A percentile compares a stretch with the other conserved stretches of the same genome.
These are phyloP conservation scores for Suillus placidus DNA, from an alignment of 768 basidiomycete species.

Conservation along the genomic window DNA sequence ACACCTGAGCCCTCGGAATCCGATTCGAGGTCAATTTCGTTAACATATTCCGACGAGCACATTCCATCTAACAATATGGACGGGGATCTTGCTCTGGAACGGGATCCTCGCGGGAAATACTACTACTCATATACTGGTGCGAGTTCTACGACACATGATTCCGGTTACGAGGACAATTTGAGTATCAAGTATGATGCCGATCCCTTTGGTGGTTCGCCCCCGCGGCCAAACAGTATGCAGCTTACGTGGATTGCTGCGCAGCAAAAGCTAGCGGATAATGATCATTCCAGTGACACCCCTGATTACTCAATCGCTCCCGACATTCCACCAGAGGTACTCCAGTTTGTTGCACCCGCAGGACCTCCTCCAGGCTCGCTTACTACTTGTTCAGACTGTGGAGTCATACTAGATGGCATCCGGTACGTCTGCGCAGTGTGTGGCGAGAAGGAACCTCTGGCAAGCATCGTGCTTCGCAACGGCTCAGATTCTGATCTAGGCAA, in stretches of 20 bases:
- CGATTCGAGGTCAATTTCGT: constrained; percentile 49
- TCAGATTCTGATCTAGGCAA: constrained; percentile 35
- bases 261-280: constrained; percentile 37
- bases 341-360: constrained; percentile 47
- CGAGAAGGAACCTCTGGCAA: constrained; percentile 58
- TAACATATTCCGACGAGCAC: constrained; percentile 32
- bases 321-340: constrained; percentile 55
- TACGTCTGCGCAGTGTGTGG: constrained; percentile 92
- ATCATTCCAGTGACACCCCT: constrained; percentile 11
- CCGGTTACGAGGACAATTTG: constrained; percentile 53
- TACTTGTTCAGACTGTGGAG: constrained; percentile 82
- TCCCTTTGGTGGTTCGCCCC: constrained; percentile 27
- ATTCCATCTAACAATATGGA: constrained; percentile 45
- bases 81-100: constrained; percentile 68
- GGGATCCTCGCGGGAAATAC: constrained; percentile 69
- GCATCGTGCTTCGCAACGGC: constrained; percentile 15
- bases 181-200: constrained; percentile 38
- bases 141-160: constrained; percentile 54
- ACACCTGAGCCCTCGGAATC: constrained; percentile 60
- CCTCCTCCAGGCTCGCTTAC: constrained; percentile 69
- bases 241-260: constrained; percentile 66
- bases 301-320: constrained; percentile 32
- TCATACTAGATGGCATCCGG: constrained; percentile 74
- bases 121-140: constrained; percentile 71
- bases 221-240: constrained; percentile 67